phyloP scores from a whole-genome alignment of 805 yeast species.

The Candida schatavii region DNA sequence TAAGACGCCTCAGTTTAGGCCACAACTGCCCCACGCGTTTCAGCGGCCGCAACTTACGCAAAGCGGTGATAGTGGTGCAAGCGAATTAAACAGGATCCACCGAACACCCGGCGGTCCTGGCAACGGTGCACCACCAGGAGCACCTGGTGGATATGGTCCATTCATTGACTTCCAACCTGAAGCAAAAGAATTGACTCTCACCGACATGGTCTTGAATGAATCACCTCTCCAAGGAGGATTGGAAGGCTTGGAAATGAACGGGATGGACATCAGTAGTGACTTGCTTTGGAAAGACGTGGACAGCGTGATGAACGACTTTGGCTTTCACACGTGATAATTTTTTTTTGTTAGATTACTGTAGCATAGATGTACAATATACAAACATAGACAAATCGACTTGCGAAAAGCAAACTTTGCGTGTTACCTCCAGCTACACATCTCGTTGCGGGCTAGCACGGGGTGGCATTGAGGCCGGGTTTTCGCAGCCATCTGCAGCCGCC shows the following conservation, averaged over 20 bases:
- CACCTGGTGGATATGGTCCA: conserved; percentile 8
- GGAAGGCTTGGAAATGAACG: conserved; percentile 36
- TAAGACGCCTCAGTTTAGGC: neutral
- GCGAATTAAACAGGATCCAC: neutral
- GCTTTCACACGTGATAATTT: conserved; percentile 67
- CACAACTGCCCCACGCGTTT: neutral
- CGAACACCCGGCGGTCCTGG: conserved; percentile 3
- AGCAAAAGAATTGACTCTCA: neutral
- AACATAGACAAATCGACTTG: neutral
- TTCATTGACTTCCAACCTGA: neutral
- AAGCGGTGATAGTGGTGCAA: neutral
- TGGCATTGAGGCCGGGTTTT: too few species aligned
- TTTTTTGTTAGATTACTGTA: too few species aligned
- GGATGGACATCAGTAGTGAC: conserved; percentile 50
- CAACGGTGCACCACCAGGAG: conserved; percentile 7
- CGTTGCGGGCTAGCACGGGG: too few species aligned
- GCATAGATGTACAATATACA: conserved; percentile 1
- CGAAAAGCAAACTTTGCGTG: neutral
- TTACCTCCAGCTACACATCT: too few species aligned
- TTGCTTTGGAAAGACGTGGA: conserved; percentile 79
- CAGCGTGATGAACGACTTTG: conserved; percentile 87
- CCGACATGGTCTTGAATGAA: conserved; percentile 14
- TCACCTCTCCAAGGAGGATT: conserved; percentile 27
- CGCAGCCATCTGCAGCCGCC: too few species aligned
- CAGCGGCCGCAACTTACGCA: neutral